A percentile compares a stretch with the other conserved stretches of the same genome.
These are phyloP conservation scores for Cutaneotrichosporon sp. DNA, from an alignment of 1,284 basidiomycete genomes.

Conservation along the genomic window DNA sequence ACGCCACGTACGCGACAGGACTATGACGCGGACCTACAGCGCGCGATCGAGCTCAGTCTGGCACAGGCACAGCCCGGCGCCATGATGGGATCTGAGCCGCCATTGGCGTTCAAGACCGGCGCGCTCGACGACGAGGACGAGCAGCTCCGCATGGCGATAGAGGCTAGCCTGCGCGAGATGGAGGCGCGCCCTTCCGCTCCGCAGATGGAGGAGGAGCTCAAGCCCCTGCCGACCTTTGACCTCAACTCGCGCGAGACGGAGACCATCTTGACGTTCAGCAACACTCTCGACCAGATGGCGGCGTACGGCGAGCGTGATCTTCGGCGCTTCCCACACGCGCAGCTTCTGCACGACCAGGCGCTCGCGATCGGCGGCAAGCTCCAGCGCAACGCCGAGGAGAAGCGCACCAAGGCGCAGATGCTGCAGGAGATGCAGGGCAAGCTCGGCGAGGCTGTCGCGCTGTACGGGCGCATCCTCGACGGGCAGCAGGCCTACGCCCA, in stretches of 20 bases:
- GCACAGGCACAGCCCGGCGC: constrained; percentile 62
- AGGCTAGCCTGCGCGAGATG: constrained; percentile 86
- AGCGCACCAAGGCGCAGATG: constrained; percentile 80
- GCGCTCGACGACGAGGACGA: constrained; percentile 83
- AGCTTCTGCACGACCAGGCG: constrained; percentile 81
- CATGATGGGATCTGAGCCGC: constrained; percentile 66
- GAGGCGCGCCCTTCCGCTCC: constrained; percentile 78
- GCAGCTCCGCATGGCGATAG: constrained; percentile 90
- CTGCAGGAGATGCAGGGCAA: constrained; percentile 92
- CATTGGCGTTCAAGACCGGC: constrained; percentile 55
- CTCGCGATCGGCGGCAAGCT: constrained; percentile 78
- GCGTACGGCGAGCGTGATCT: constrained; percentile 75
- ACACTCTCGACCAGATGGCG: constrained; percentile 81
- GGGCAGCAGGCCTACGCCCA: constrained; percentile 62
- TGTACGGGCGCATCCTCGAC: constrained; percentile 85
- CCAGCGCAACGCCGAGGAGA: constrained; percentile 80
- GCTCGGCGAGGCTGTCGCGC: constrained; percentile 81
- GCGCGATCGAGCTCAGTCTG: constrained; percentile 89
- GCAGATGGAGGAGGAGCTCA: constrained; percentile 59
- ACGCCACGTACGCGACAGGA: constrained; percentile 55
- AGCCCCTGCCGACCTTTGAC: constrained; percentile 69
- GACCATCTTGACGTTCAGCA: constrained; percentile 81
- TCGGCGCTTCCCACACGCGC: constrained; percentile 75
- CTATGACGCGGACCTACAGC: constrained; percentile 83
- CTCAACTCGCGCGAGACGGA: constrained; percentile 76